Evolutionary conservation across 345 rosid genomes (phyloP).

Genomic region (Iberis pinnata): DNA sequence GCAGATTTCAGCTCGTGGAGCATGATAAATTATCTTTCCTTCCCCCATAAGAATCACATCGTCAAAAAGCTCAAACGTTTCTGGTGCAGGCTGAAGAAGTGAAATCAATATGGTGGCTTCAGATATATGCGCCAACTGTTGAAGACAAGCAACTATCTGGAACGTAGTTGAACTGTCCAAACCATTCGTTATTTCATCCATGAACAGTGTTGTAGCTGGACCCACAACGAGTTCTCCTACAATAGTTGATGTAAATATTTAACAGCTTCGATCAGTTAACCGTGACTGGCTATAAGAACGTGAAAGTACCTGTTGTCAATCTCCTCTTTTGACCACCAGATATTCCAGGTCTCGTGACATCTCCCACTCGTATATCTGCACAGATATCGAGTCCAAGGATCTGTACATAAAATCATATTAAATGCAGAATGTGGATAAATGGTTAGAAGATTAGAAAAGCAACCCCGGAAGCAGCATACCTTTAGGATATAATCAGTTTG

Average conservation of each 20-base stretch:
- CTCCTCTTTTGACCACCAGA: constrained; percentile 48
- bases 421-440: constrained; percentile 2
- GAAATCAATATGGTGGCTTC: constrained; percentile 42
- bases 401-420: constrained; percentile 12
- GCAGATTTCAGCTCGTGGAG: constrained; percentile 35
- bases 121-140: constrained; percentile 41
- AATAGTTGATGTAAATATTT: neutral
- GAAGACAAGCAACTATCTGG: constrained; percentile 45
- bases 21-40: constrained; percentile 48
- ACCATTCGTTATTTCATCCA: constrained; percentile 59
- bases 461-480: constrained; percentile 20
- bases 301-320: constrained; percentile 33
- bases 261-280: neutral
- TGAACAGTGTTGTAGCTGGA: constrained; percentile 43
- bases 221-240: constrained; percentile 54
- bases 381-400: constrained; percentile 44
- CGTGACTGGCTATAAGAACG: neutral
- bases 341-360: constrained; percentile 37
- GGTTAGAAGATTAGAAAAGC: neutral
- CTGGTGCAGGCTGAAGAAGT: constrained; percentile 63
- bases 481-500: constrained; percentile 48
- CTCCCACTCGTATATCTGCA: constrained; percentile 36
- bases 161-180: constrained; percentile 58
- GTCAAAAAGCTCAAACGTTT: constrained; percentile 51
- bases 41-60: constrained; percentile 51